These are phyloP conservation scores for Bremia lactucae DNA, from an alignment of 352 stramenopile species.

Conservation along the genomic window DNA sequence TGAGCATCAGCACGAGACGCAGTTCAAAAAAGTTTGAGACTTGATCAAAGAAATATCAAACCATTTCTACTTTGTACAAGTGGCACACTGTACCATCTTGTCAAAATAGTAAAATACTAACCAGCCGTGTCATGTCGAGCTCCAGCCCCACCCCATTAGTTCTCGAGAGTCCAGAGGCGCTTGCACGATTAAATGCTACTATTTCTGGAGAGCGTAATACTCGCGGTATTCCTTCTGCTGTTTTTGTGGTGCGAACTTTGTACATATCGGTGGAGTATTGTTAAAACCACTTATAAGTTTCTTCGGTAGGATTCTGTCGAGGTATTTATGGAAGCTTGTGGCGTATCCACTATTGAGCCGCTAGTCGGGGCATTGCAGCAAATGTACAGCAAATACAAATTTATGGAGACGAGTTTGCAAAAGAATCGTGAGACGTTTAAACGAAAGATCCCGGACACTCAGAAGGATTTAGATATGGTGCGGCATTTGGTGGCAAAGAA, in stretches of 20 bases:
- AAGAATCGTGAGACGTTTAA: constrained; percentile 83
- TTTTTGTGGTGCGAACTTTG: constrained; percentile 58
- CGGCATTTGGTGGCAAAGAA: constrained; percentile 43
- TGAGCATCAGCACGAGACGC: too few species aligned
- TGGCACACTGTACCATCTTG: too few species aligned
- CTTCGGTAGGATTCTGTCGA: constrained; percentile 43
- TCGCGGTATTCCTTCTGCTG: constrained; percentile 62
- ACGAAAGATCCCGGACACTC: constrained; percentile 87
- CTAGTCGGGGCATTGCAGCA: constrained; percentile 75
- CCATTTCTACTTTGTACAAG: too few species aligned
- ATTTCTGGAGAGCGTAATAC: constrained; percentile 76
- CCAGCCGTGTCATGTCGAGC: constrained; percentile 28
- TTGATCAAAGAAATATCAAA: too few species aligned
- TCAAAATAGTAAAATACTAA: too few species aligned
- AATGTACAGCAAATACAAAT: constrained; percentile 88
- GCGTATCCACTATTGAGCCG: constrained; percentile 53
- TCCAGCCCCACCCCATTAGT: constrained; percentile 22
- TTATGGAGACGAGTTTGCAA: constrained; percentile 82
- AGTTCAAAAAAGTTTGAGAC: too few species aligned
- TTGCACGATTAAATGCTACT: constrained; percentile 51
- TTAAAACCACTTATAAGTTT: not conserved
- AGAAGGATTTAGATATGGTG: constrained; percentile 63
- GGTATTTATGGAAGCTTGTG: constrained; percentile 46
- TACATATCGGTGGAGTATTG: not conserved
- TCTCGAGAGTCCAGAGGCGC: constrained; percentile 58